Evolutionary conservation across 2,329 filamentous ascomycete genomes (phyloP).

Genomic region (Chaetoscypha palmicola): DNA sequence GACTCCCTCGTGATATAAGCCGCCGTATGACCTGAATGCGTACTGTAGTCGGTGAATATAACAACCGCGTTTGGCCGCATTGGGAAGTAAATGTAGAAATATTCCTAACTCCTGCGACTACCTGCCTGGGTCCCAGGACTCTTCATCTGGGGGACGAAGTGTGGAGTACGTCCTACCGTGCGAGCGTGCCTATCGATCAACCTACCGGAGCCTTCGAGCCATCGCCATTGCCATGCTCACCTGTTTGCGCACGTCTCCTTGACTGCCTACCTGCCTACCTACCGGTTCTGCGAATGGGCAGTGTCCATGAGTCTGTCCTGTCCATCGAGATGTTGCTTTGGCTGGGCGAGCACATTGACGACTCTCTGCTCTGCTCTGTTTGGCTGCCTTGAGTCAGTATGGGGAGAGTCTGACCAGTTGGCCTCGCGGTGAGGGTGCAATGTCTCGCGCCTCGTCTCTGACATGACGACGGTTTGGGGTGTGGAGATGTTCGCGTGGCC

Average conservation of each 20-base stretch:
- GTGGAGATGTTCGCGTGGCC: not conserved
- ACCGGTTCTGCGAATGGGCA: not conserved
- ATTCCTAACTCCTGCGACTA: not conserved
- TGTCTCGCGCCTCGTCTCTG: not conserved
- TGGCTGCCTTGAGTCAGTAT: constrained; percentile 3
- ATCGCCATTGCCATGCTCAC: not conserved
- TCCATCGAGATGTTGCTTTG: too few relatives aligned
- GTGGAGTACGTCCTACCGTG: not conserved
- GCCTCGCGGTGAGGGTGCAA: not conserved
- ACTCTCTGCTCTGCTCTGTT: not conserved
- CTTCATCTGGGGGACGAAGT: too few relatives aligned
- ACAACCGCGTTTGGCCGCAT: constrained; percentile 2
- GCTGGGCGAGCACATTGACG: too few relatives aligned
- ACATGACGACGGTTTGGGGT: not conserved
- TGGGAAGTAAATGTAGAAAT: constrained; percentile 3
- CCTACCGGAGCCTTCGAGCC: not conserved
- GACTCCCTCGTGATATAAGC: constrained; percentile 12
- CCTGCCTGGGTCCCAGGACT: too few relatives aligned
- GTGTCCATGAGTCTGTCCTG: not conserved
- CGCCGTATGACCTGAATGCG: constrained; percentile 7
- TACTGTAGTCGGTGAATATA: not conserved
- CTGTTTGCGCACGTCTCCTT: not conserved
- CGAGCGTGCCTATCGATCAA: constrained; percentile 1
- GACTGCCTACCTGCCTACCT: not conserved
- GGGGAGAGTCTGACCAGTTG: not conserved